Base-by-base conservation (phyloP, 2,329 filamentous ascomycete species). In the Ophiostoma sp. region DNA sequence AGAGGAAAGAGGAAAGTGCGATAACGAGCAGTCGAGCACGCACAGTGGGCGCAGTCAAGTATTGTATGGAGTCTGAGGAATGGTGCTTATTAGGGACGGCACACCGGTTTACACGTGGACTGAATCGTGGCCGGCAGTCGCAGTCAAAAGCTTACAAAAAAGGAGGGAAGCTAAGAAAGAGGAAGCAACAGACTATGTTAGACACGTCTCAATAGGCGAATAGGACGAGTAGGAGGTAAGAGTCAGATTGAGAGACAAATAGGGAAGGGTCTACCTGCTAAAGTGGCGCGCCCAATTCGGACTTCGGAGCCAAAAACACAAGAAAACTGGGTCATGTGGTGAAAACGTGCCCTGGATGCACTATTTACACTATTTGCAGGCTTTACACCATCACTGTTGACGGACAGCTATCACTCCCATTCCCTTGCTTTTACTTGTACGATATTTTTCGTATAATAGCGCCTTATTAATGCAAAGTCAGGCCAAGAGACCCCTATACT, bases 71-170 rank as follows among this genome's bases (percentile, higher is more conserved):
- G 41, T 23, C 35, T 57, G 60, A 52, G 13, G 11, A 23, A 52
- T 8, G 23, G 27, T 31, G 27, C 3, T 11, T 23, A 60, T n/a
- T 31, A 65, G 36, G 31, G 13, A 70, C 23, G 57, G 23, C 31
- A 44, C 41, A 36, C 41, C 62, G 35, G 54, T 13, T 35, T 39
- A n/a, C n/a, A 36, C 23, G 36, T 36, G 54, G 67, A 41, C 54
- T 54, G 71, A 70, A 68, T 70, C 68, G 68, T 67, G 60, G 52
- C 54, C 68, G 68, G 57, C 66, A 71, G 70, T 70, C 44, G 5
- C 17, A 68, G 35, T 20, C 23, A 41, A 11, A 67, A 31, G 65
- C 65, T 67, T 48, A 13, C 8, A 31, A 52, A 27, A 36, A 33
- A 27, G 52, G 44, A 23, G 20, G 48, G n/a, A 65, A 23, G 31